These are phyloP conservation scores for Croton setiger DNA, from an alignment of 441 rosid species.

Conservation along the genomic window DNA sequence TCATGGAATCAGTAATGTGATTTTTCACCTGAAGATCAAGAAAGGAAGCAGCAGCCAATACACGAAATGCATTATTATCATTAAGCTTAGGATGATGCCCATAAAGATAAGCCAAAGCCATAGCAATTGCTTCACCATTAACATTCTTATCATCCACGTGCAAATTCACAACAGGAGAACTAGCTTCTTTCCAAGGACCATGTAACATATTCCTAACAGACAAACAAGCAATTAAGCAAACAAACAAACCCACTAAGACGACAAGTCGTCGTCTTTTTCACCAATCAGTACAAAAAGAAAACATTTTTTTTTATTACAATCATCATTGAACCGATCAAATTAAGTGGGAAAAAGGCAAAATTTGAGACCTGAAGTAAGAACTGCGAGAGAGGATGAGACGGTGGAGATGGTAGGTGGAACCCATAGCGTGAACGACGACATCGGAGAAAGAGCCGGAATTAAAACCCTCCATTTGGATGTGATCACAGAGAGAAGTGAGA, in stretches of 20 bases:
- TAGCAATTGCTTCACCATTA: slow-evolving; percentile 70
- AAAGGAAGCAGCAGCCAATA: slow-evolving; percentile 92
- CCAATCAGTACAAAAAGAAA: neutral
- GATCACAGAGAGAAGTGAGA: slow-evolving; percentile 84
- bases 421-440: slow-evolving; percentile 77
- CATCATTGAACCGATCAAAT: neutral
- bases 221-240: neutral
- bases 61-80: slow-evolving; percentile 88
- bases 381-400: slow-evolving; percentile 92
- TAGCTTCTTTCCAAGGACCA: slow-evolving; percentile 97
- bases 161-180: slow-evolving; percentile 66
- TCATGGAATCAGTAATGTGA: neutral
- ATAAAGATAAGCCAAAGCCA: slow-evolving; percentile 81
- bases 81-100: slow-evolving; percentile 90
- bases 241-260: neutral
- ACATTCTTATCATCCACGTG: slow-evolving; percentile 93
- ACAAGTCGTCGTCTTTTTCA: neutral
- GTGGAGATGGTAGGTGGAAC: slow-evolving; percentile 82
- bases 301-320: neutral
- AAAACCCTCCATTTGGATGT: slow-evolving; percentile 84
- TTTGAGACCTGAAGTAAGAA: slow-evolving; percentile 79
- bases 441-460: slow-evolving; percentile 85
- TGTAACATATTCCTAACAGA: slow-evolving; percentile 79
- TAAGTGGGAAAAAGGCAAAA: neutral
- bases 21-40: slow-evolving; percentile 88